Conservation (phyloP, 2,329 filamentous ascomycete species). For the Curvularia sp. region DNA sequence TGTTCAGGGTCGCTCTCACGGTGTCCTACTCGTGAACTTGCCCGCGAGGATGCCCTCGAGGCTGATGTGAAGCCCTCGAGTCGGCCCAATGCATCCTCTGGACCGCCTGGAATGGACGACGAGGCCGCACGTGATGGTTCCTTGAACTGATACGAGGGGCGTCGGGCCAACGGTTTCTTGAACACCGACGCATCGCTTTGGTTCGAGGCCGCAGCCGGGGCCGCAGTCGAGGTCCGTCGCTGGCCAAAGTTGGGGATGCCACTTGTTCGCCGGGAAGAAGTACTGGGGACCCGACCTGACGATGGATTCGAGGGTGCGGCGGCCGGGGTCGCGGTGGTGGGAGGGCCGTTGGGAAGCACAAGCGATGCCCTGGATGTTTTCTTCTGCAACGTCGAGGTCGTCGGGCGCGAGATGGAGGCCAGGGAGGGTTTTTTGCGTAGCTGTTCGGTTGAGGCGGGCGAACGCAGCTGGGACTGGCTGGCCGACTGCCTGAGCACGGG, state of each 20-base stretch:
- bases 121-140: conserved; percentile 25
- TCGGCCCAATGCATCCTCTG: conserved; percentile 53
- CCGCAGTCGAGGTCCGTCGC: conserved; percentile 19
- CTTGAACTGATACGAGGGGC: conserved; percentile 44
- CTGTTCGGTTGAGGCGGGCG: conserved; percentile 55
- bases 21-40: conserved; percentile 47
- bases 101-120: conserved; percentile 19
- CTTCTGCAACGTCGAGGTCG: conserved; percentile 36
- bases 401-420: conserved; percentile 29
- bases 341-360: conserved; percentile 31
- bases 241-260: conserved; percentile 28
- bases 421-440: conserved; percentile 43
- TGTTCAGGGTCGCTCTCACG: conserved; percentile 41
- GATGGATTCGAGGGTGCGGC: conserved; percentile 21
- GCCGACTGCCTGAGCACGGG: conserved; percentile 55
- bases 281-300: conserved; percentile 34
- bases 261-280: conserved; percentile 33
- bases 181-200: conserved; percentile 40
- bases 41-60: conserved; percentile 51
- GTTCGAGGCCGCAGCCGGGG: conserved; percentile 5
- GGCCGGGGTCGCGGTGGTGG: conserved; percentile 17
- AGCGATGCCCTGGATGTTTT: conserved; percentile 44
- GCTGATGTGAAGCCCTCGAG: conserved; percentile 53
- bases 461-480: conserved; percentile 52
- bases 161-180: conserved; percentile 48